Evolutionary conservation across 768 basidiomycete genomes (phyloP), one percentile per base, ranked within the genome.

Genomic region (Hypholoma sublateritium): DNA sequence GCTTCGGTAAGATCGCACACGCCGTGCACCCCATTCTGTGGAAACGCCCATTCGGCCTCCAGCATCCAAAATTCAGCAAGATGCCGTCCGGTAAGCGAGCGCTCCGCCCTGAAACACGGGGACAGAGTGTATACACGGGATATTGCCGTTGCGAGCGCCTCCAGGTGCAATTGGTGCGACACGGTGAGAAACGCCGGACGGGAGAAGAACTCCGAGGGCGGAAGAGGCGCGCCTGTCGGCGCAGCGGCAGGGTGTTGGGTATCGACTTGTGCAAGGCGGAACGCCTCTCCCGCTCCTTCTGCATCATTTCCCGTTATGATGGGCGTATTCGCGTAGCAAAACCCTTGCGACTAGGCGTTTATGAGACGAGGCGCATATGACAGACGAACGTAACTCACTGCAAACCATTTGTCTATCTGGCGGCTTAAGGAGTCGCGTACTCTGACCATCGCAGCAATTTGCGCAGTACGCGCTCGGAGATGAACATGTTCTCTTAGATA

Each of bases 1-100:
- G 65, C 67, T 61, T 80, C 78, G 1, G 77, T 74, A 8, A 77
- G 64, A 17, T 67, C 68, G 53, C 77, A 79, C 16, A 80, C 67
- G 16, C 74, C 74, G 75, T 84, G 60, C 81, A 77, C 52, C 72
- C 77, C 60, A 48, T 67, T 42, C 11, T 57, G 53, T 12, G 64
- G 63, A 44, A 77, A 73, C 2, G 86, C 86, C 82, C 93, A 88
- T 68, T 99, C 97, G 0, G 92, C 95, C 73, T 99, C 97, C 53
- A 98, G 84, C 97, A 99, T 99, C 91, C 93, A 98, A 71, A 99
- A 99, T 70, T 99, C 97, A 50, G 93, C 86, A 12, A 99, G 82
- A 68, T 99, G 97, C n/a, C 96, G 80, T 32, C 84, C 83, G 1
- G 96, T 98, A 62, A 88, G 81, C 2, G 88, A 91, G 5, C 85